Conservation (phyloP, 2,329 filamentous ascomycete genomes). For the Colletotrichum nymphaeae region DNA sequence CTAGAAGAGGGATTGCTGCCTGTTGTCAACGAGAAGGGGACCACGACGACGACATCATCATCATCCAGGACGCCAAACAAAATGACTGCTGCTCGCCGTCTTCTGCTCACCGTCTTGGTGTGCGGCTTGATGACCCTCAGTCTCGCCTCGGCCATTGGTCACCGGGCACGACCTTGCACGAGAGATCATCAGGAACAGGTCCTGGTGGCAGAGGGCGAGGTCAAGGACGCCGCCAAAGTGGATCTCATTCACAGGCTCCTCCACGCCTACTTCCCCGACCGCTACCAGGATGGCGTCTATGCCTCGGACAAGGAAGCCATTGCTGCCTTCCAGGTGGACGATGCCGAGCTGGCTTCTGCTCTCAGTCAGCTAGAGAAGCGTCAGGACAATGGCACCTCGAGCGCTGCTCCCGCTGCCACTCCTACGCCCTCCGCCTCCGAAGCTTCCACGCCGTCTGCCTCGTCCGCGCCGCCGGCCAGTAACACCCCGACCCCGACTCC, state of each 20-base stretch:
- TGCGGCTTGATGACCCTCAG: conserved; percentile 39
- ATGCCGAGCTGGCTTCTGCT: conserved; percentile 71
- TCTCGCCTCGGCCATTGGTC: conserved; percentile 37
- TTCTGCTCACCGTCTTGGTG: conserved; percentile 38
- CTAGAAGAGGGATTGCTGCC: conserved; percentile 39
- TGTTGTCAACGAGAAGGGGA: conserved; percentile 35
- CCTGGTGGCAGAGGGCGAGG: conserved; percentile 1
- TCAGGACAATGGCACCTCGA: conserved; percentile 53
- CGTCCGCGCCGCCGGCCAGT: conserved; percentile 5
- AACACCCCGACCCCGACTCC: conserved; percentile 37
- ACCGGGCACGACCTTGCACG: conserved; percentile 21
- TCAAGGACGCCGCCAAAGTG: conserved; percentile 56
- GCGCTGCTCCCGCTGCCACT: conserved; percentile 26
- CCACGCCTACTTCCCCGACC: conserved; percentile 69
- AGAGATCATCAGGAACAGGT: conserved; percentile 26
- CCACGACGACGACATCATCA: conserved; percentile 8
- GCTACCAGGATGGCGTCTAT: conserved; percentile 77
- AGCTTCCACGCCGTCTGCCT: conserved; percentile 24
- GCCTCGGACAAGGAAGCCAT: conserved; percentile 72
- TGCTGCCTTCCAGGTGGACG: conserved; percentile 69
- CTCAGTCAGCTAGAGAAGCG: conserved; percentile 75
- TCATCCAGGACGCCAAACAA: conserved; percentile 22
- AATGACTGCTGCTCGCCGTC: conserved; percentile 38
- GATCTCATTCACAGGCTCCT: conserved; percentile 74
- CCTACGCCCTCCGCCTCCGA: conserved; percentile 34